Conservation (phyloP, 192 early-diverging fungal species). For the Gonapodya prolifera region DNA sequence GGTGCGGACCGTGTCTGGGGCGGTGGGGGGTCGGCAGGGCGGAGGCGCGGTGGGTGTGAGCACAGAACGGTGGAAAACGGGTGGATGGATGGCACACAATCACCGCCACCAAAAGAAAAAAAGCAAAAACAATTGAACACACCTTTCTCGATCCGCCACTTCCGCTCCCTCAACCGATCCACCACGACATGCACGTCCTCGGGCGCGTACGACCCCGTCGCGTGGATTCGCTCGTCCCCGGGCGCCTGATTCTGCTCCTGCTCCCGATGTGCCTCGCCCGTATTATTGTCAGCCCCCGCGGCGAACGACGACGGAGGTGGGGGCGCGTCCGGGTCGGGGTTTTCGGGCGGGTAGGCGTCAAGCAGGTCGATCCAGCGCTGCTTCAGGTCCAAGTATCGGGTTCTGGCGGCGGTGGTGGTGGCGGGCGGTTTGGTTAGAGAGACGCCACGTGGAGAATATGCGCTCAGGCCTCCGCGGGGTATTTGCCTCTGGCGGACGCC, state of each 20-base stretch:
- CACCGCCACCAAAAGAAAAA: too few species aligned
- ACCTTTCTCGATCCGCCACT: background rate
- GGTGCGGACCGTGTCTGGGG: conserved; percentile 79
- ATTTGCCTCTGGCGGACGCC: too few species aligned
- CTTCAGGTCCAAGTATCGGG: conserved; percentile 5
- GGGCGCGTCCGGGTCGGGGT: background rate
- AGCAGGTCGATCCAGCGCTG: background rate
- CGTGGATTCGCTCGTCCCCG: background rate
- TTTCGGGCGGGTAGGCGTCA: background rate
- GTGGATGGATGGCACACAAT: too few species aligned
- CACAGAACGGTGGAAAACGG: too few species aligned
- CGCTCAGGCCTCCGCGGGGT: too few species aligned
- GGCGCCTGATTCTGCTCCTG: background rate
- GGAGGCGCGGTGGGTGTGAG: too few species aligned
- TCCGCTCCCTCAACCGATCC: background rate
- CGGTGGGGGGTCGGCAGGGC: background rate
- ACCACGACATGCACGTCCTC: background rate
- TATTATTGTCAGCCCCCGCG: too few species aligned
- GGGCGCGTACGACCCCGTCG: background rate
- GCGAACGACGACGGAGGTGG: background rate
- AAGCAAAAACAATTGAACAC: too few species aligned
- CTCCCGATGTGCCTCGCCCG: background rate
- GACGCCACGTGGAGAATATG: too few species aligned
- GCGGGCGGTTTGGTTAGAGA: too few species aligned
- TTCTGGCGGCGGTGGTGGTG: too few species aligned